Percentiles rank a stretch among this genome's conserved stretches.
phyloP scores from a whole-genome alignment of 805 yeast species.

The Phaffomyces opuntiae region DNA sequence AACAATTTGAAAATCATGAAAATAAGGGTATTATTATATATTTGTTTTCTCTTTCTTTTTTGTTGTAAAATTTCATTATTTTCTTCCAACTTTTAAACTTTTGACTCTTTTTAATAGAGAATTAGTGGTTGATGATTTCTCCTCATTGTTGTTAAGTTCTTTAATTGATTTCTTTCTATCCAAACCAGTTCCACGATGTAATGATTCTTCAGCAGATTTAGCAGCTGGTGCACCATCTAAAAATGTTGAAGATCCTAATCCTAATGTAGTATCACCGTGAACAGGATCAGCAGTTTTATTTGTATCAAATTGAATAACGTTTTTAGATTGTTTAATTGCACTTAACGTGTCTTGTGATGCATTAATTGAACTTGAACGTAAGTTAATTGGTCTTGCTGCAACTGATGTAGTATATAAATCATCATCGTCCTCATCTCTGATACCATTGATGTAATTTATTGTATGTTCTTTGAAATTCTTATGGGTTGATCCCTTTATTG shows the following conservation, averaged over 20 bases:
- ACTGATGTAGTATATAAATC: conserved; percentile 24
- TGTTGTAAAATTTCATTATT: background rate
- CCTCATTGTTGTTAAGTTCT: conserved; percentile 29
- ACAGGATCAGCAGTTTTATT: conserved; percentile 60
- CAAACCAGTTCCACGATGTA: conserved; percentile 36
- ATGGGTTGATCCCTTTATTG: conserved; percentile 65
- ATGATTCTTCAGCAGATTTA: conserved; percentile 35
- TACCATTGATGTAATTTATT: conserved; percentile 74
- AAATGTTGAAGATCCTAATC: conserved; percentile 88
- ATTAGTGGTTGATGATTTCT: conserved; percentile 21
- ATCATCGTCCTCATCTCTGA: conserved; percentile 46
- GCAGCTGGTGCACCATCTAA: conserved; percentile 95
- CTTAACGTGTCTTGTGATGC: too few relatives aligned
- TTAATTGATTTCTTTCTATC: conserved; percentile 81
- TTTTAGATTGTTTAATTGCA: conserved; percentile 45
- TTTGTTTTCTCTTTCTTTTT: background rate
- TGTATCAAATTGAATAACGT: conserved; percentile 64
- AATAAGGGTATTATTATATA: background rate
- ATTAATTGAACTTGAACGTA: conserved; percentile 9
- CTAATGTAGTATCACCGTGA: conserved; percentile 82
- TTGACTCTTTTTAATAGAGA: conserved; percentile 79
- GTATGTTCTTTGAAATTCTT: conserved; percentile 53
- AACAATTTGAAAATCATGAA: background rate
- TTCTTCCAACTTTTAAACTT: conserved; percentile 72
- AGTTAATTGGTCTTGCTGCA: conserved; percentile 10